phyloP scores from a whole-genome alignment of 2,329 filamentous ascomycete species.

The Epichloe amarillans region DNA sequence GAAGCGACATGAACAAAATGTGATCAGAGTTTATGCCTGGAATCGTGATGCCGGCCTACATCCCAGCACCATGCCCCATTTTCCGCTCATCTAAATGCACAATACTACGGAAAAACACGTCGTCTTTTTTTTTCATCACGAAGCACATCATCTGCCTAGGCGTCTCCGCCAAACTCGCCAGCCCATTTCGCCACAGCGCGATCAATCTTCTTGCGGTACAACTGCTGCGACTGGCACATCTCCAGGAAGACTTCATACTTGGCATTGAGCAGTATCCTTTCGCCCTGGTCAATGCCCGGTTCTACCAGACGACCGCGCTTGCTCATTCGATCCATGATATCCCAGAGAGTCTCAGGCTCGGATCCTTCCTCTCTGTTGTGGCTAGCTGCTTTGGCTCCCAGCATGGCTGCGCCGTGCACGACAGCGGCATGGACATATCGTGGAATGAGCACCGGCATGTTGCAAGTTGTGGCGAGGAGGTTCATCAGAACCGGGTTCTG shows the following conservation, averaged over 20 bases:
- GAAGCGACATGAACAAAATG: too few species aligned
- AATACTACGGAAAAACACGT: too few species aligned
- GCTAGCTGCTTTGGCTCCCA: slow-evolving; percentile 92
- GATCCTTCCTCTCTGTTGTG: slow-evolving; percentile 52
- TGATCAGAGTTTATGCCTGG: too few species aligned
- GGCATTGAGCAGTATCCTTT: slow-evolving; percentile 68
- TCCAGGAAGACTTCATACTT: slow-evolving; percentile 97
- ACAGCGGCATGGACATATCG: slow-evolving; percentile 91
- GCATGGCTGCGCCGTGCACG: slow-evolving; percentile 95
- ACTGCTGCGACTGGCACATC: slow-evolving; percentile 74
- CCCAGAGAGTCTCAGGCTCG: slow-evolving; percentile 78
- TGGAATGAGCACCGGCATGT: slow-evolving; percentile 87
- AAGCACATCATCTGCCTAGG: background rate
- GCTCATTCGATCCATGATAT: slow-evolving; percentile 95
- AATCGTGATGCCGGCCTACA: too few species aligned
- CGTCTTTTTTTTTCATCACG: background rate
- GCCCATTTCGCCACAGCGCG: slow-evolving; percentile 32
- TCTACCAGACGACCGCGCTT: slow-evolving; percentile 78
- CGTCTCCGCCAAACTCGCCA: slow-evolving; percentile 13
- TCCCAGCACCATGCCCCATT: too few species aligned
- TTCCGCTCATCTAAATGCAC: too few species aligned
- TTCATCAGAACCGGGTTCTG: slow-evolving; percentile 89
- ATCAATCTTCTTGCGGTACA: slow-evolving; percentile 70
- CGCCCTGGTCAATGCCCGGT: slow-evolving; percentile 55
- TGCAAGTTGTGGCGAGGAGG: slow-evolving; percentile 78